Conservation (phyloP, 768 basidiomycete genomes). For the Macrolepiota dolichaula region DNA sequence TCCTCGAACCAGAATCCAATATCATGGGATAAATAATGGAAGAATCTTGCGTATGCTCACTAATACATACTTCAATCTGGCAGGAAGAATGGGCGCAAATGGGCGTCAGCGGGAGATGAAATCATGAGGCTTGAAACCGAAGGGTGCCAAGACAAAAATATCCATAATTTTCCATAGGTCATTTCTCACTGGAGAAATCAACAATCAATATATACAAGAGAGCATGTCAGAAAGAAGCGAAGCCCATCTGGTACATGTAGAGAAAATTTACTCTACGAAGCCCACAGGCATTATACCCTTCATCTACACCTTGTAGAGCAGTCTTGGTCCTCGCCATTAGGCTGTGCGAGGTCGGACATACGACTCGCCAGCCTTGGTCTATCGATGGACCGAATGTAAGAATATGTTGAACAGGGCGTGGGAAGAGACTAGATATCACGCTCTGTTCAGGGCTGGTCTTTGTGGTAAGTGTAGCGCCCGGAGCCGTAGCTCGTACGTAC, state of each 20-base stretch:
- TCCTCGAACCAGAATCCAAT: background rate
- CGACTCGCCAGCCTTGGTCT: slow-evolving; percentile 65
- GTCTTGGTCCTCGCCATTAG: slow-evolving; percentile 83
- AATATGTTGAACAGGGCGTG: slow-evolving; percentile 17
- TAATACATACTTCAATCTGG: background rate
- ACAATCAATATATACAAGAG: background rate
- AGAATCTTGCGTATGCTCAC: background rate
- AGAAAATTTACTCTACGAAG: slow-evolving; percentile 14
- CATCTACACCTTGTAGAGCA: slow-evolving; percentile 29
- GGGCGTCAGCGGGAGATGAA: background rate
- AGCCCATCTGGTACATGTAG: slow-evolving; percentile 33
- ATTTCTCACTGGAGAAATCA: background rate
- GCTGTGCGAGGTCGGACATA: slow-evolving; percentile 42
- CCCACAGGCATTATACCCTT: slow-evolving; percentile 71
- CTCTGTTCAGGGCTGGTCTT: slow-evolving; percentile 33
- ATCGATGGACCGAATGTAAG: slow-evolving; percentile 57
- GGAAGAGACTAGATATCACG: slow-evolving; percentile 23
- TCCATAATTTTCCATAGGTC: background rate
- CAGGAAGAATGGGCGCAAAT: slow-evolving; percentile 5
- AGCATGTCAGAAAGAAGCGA: slow-evolving; percentile 56
- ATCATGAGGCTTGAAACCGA: background rate
- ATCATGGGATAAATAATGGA: background rate
- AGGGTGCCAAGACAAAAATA: background rate
- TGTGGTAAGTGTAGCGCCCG: background rate
- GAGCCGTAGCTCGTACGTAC: background rate